Conservation (phyloP, 106 monocot genomes). For the Dendrobium chrysotoxum region DNA sequence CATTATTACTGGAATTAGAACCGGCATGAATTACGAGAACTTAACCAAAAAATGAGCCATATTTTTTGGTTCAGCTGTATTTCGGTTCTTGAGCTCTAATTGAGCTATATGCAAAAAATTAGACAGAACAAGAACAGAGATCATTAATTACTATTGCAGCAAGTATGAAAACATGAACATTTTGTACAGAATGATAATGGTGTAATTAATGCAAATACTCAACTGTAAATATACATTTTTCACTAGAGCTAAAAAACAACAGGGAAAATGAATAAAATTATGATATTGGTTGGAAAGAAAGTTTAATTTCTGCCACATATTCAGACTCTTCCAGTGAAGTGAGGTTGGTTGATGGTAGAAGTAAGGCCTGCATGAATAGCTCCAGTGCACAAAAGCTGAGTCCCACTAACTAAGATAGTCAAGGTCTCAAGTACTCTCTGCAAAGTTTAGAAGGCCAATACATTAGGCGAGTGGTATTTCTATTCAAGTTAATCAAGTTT, state of each 20-base stretch:
- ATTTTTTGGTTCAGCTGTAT: too few species aligned
- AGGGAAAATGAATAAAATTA: too few species aligned
- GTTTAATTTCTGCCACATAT: not conserved
- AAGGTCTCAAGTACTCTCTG: constrained; percentile 85
- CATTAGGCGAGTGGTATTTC: not conserved
- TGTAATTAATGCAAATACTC: not conserved
- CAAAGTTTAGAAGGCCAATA: not conserved
- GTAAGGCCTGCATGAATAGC: constrained; percentile 36
- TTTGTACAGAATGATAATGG: not conserved
- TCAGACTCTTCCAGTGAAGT: constrained; percentile 2
- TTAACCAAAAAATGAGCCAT: too few species aligned
- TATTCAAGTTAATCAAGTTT: not conserved
- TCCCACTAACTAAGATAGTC: constrained; percentile 52
- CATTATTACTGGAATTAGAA: too few species aligned
- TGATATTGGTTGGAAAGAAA: too few species aligned
- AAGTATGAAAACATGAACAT: not conserved
- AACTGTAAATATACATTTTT: not conserved
- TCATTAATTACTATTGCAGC: not conserved
- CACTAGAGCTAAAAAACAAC: not conserved
- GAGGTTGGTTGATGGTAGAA: not conserved
- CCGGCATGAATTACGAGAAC: too few species aligned
- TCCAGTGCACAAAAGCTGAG: constrained; percentile 67
- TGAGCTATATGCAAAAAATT: too few species aligned
- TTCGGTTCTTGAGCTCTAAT: too few species aligned
- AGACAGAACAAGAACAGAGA: not conserved